Conservation (phyloP, 2,329 filamentous ascomycete species). For the Penicillium aurantiogriseum region DNA sequence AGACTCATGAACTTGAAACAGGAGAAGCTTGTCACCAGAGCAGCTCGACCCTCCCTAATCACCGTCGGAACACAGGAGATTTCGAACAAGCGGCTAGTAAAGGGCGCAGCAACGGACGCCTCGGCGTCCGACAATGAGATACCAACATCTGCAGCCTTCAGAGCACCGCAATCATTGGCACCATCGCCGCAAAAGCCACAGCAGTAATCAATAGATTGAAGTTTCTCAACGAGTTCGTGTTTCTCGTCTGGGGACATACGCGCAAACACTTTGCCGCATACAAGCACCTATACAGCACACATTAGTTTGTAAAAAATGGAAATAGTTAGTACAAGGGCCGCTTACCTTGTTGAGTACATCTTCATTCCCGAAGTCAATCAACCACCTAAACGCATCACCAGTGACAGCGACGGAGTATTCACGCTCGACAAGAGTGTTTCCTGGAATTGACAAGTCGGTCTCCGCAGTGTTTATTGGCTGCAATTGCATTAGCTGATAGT, state of each 20-base stretch:
- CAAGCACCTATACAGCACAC: constrained; percentile 65
- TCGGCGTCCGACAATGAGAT: constrained; percentile 97
- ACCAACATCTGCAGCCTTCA: constrained; percentile 96
- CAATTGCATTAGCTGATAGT: constrained; percentile 15
- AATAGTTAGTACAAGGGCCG: constrained; percentile 12
- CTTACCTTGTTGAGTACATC: constrained; percentile 68
- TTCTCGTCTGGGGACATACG: constrained; percentile 99
- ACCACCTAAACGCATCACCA: constrained; percentile 95
- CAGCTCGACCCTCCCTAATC: constrained; percentile 89
- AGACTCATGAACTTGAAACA: constrained; percentile 99
- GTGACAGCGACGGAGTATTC: constrained; percentile 88
- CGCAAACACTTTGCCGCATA: constrained; percentile 88
- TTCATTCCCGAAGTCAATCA: constrained; percentile 85
- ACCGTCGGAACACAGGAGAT: constrained; percentile 93
- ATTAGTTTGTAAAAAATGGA: neutral
- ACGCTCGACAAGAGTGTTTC: constrained; percentile 74
- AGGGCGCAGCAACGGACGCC: constrained; percentile 95
- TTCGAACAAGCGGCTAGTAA: constrained; percentile 92
- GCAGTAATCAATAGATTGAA: constrained; percentile 94
- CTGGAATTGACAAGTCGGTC: constrained; percentile 78
- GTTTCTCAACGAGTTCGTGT: constrained; percentile 93
- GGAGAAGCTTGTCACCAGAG: constrained; percentile 96
- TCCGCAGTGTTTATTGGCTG: constrained; percentile 71
- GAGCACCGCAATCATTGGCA: constrained; percentile 92
- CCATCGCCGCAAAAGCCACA: constrained; percentile 96